Evolutionary conservation across 257 asterid genomes (phyloP), one percentile per base, ranked within the genome.

Genomic region (Fraxinus quadrangulata): DNA sequence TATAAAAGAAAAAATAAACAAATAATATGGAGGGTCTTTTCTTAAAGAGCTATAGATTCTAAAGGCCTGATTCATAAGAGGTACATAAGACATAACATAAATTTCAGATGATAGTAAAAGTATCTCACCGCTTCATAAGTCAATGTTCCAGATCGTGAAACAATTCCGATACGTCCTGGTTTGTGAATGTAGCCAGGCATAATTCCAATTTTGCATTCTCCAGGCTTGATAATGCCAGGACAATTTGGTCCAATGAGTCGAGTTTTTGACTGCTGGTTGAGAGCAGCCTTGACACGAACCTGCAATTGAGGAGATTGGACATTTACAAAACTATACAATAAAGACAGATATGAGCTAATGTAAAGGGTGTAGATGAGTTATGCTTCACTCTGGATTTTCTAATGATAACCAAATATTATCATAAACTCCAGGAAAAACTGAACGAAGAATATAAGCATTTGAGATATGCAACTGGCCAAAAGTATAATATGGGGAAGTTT

Each of bases 121-220:
- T 75, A 81, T 69, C 91, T 90, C 86, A 92, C 97, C 83, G 97
- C 97, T 88, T 92, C 97, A 74, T 92, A 92, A 56, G 96, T 92
- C 89, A 92, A 83, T 72, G 97, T 92, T 69, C 97, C 97, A 70
- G 97, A 92, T 75, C 97, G 89, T 54, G 97, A 92, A 71, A 95
- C 99, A 84, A 95, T 95, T 80, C 98, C 98, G 67, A 91, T 84
- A 71, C 97, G 97, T 33, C 99, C 98, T n/a, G 98, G 98, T 82
- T 95, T 95, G 88, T 95, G 99, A 81, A 95, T 95, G 89, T 93
- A 95, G 77, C 99, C 99, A 36, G 98, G 99, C 99, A 95, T 95
- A 79, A 95, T 95, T 56, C 99, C 99, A 39, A 93, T 93, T 84
- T 95, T 95, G 88, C 99, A 95, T 83, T 95, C 99, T 81, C 99